Conservation (phyloP, 1,284 basidiomycete species). For the Pascua guehoae region DNA sequence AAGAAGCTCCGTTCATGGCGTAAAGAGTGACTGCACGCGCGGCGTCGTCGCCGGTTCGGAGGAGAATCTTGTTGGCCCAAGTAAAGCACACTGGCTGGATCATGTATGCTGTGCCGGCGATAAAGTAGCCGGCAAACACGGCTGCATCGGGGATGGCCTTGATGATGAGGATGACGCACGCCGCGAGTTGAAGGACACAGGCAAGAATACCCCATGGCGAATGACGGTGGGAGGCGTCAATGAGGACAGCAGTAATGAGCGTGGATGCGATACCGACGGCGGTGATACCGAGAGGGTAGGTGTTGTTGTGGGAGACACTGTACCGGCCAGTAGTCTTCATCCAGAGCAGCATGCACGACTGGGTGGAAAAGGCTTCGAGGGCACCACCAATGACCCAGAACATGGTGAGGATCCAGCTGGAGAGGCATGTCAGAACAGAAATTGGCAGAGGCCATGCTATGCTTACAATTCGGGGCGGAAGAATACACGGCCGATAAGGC, state of each 20-base stretch:
- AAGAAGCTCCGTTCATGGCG: conserved; percentile 12
- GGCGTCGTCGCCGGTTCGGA: conserved; percentile 12
- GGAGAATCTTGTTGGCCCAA: conserved; percentile 16
- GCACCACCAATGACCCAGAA: conserved; percentile 13
- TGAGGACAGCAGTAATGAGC: conserved; percentile 1
- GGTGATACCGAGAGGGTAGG: conserved; percentile 9
- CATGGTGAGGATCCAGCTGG: conserved; percentile 7
- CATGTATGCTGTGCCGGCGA: conserved; percentile 15
- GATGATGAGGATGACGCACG: conserved; percentile 2
- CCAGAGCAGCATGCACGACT: conserved; percentile 11
- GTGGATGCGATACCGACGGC: conserved; percentile 6
- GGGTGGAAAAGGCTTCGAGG: conserved; percentile 10
- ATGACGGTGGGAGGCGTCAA: conserved; percentile 2
- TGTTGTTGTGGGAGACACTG: conserved; percentile 4
- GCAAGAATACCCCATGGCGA: conserved; percentile 4
- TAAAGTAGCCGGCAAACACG: conserved; percentile 2
- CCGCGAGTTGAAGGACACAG: conserved; percentile 2
- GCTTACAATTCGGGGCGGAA: conserved; percentile 8
- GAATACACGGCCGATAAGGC: conserved; percentile 4
- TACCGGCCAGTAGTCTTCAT: conserved; percentile 6
- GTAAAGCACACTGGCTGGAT: conserved; percentile 15
- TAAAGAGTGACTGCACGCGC: conserved; percentile 15
- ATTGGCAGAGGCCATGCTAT: not conserved
- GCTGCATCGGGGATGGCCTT: not conserved
- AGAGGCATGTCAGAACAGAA: not conserved